Percentiles rank a stretch among this genome's conserved stretches.
These are phyloP conservation scores for Flaveria trinervia DNA, from an alignment of 129 eudicot species.

Conservation along the genomic window DNA sequence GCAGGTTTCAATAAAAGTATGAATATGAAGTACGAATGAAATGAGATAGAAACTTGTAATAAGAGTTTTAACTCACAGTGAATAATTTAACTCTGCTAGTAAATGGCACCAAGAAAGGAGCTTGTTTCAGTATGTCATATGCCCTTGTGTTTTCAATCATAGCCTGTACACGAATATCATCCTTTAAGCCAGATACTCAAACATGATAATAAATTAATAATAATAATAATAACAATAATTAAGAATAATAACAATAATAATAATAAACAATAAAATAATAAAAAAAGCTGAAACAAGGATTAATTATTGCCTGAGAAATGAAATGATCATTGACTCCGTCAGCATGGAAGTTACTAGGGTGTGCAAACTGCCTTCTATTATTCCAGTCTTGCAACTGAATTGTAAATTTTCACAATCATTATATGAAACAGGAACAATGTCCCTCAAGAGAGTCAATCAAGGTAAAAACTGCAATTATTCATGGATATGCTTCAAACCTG, in stretches of 20 bases:
- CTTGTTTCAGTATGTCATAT: constrained; percentile 72
- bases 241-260: neutral
- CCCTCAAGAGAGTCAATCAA: constrained; percentile 7
- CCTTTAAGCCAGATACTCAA: constrained; percentile 6
- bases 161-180: constrained; percentile 51
- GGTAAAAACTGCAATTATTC: constrained; percentile 12
- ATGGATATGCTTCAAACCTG: constrained; percentile 54
- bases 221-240: neutral
- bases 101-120: constrained; percentile 97
- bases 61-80: constrained; percentile 53
- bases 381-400: constrained; percentile 99
- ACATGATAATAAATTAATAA: neutral
- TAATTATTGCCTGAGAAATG: constrained; percentile 71
- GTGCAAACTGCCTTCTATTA: constrained; percentile 84
- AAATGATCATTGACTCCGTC: constrained; percentile 89
- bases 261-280: neutral
- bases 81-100: constrained; percentile 92
- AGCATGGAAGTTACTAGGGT: constrained; percentile 90
- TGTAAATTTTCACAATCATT: constrained; percentile 26
- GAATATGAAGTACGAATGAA: constrained; percentile 16
- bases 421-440: constrained; percentile 12
- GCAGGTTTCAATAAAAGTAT: constrained; percentile 19
- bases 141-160: constrained; percentile 85
- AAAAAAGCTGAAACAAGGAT: constrained; percentile 6
- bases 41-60: neutral